phyloP scores from a whole-genome alignment of 1,284 basidiomycete genomes.

The Boletellus deceptivus region DNA sequence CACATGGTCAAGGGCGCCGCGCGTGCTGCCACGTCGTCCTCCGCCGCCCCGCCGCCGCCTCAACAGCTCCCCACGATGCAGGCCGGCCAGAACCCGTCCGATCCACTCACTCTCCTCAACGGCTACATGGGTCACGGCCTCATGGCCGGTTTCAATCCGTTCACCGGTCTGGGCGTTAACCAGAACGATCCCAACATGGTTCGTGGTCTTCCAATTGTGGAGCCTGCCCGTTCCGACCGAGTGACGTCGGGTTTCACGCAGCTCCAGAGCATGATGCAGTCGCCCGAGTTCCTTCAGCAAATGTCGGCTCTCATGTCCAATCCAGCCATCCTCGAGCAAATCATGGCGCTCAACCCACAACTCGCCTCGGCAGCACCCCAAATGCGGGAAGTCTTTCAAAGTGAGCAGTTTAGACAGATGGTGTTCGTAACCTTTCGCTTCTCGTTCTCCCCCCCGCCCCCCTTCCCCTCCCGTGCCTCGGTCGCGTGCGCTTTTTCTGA shows the following conservation, averaged over 20 bases:
- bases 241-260: slow-evolving; percentile 29
- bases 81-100: slow-evolving; percentile 77
- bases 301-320: slow-evolving; percentile 76
- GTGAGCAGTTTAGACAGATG: slow-evolving; percentile 79
- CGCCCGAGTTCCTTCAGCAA: slow-evolving; percentile 75
- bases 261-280: slow-evolving; percentile 83
- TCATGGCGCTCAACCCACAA: slow-evolving; percentile 81
- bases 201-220: slow-evolving; percentile 22
- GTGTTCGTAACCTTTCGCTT: slow-evolving; percentile 48
- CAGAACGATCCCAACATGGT: slow-evolving; percentile 89
- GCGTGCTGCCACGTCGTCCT: slow-evolving; percentile 40
- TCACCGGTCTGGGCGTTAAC: slow-evolving; percentile 83
- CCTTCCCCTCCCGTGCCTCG: too few relatives aligned
- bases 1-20: slow-evolving; percentile 91
- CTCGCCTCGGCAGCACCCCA: slow-evolving; percentile 80
- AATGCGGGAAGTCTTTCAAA: slow-evolving; percentile 76
- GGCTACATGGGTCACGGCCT: slow-evolving; percentile 67
- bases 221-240: background rate
- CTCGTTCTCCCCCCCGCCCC: background rate
- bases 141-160: slow-evolving; percentile 84
- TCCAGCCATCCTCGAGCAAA: slow-evolving; percentile 80
- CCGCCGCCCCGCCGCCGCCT: slow-evolving; percentile 30
- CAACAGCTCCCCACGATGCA: slow-evolving; percentile 76
- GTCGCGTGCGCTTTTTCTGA: background rate
- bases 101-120: slow-evolving; percentile 76